Base-by-base conservation (phyloP, 2,329 filamentous ascomycete species). In the Fusarium temperatum region DNA sequence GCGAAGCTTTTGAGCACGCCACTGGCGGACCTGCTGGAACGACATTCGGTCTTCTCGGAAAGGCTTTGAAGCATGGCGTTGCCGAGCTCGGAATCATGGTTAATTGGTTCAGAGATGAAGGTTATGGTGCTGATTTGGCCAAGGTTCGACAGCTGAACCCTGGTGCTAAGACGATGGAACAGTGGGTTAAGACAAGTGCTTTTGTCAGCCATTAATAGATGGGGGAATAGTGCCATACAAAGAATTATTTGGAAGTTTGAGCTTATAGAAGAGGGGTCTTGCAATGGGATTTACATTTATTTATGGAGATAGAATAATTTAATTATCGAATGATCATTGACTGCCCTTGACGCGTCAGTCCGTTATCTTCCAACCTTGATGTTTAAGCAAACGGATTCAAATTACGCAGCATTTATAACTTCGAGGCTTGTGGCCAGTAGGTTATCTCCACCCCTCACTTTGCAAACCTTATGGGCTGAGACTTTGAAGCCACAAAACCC, bases 51-150 rank as follows among this genome's bases (percentile, higher is more conserved):
- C 35, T 74, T 1, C 56, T 74, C 8, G 66, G 70, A 9, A 68
- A 67, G 28, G 70, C 70, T 13, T 20, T 74, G 10, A 68, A 72
- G 41, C 22, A 65, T 35, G 60, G 56, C 2, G 60, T 74, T 22
- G 22, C 57, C 6, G 71, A 74, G 32, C 28, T 72, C 22, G 71
- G 71, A 17, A 67, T 51, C 38, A 74, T 74, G 72, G 62, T 59
- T 14, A 44, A 64, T 28, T 74, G 72, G 72, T 74, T 74, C 26
- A 67, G 60, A 53, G 63, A 74, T 14, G 66, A 71, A 18, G 72
- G 72, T 5, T 74, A 74, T 17, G 63, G 54, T 1, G 72, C 70
- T 12, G 63, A 74, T 13, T 24, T 74, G 28, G 28, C 38, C 17
- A 63, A 58, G 36, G 39, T 74, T 30, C 58, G 59, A 36, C 59